Conservation (phyloP, 2,329 filamentous ascomycete species). For the Diplodia corticola region DNA sequence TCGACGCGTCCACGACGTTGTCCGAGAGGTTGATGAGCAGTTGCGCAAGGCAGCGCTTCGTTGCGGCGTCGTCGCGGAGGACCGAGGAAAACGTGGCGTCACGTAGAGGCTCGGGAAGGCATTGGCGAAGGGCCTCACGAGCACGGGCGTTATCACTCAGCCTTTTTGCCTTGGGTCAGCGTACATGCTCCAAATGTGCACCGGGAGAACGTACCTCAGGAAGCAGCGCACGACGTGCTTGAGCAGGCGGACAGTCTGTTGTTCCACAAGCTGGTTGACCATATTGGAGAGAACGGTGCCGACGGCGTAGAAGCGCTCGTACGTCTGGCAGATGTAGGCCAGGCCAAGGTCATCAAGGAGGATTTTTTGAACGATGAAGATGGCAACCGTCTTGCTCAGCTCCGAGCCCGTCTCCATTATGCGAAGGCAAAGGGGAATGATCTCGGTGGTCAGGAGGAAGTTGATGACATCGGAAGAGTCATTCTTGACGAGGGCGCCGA, state of each 20-base stretch:
- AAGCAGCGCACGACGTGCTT: constrained; percentile 99
- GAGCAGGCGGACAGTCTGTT: constrained; percentile 90
- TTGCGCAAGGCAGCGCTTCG: constrained; percentile 96
- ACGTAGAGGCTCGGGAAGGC: constrained; percentile 95
- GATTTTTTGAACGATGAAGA: constrained; percentile 99
- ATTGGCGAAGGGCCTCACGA: constrained; percentile 91
- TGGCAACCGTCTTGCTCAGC: constrained; percentile 97
- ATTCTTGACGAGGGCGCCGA: constrained; percentile 96
- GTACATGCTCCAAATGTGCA: neutral
- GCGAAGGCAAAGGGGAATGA: constrained; percentile 92
- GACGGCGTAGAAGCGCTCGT: constrained; percentile 97
- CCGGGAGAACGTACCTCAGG: constrained; percentile 66
- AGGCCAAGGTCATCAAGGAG: constrained; percentile 93
- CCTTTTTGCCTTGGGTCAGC: constrained; percentile 47
- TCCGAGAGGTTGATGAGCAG: constrained; percentile 95
- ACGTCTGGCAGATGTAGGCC: constrained; percentile 98
- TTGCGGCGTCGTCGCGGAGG: constrained; percentile 92
- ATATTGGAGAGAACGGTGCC: constrained; percentile 98
- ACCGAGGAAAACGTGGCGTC: constrained; percentile 97
- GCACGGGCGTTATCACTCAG: constrained; percentile 95
- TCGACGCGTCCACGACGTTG: constrained; percentile 63
- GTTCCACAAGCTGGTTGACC: constrained; percentile 96
- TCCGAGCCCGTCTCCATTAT: constrained; percentile 99
- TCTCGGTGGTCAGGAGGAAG: constrained; percentile 96
- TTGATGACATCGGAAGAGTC: constrained; percentile 99